These are phyloP conservation scores for Funneliformis geosporum DNA, from an alignment of 192 early-diverging fungal genomes.

Conservation along the genomic window DNA sequence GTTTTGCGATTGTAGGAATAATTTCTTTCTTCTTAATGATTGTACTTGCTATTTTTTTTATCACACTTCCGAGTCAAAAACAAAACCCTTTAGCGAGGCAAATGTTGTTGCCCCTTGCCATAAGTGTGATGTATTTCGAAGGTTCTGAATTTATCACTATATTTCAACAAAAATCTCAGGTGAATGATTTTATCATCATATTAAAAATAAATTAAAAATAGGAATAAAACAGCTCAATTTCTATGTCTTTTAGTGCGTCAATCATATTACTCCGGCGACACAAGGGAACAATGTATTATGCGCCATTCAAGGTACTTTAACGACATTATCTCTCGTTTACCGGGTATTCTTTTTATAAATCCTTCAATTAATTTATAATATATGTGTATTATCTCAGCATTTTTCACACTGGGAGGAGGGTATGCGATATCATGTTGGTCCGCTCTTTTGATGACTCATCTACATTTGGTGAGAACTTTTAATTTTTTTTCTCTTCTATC, in stretches of 20 bases:
- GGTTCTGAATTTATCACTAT: constrained; percentile 9
- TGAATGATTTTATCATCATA: background rate
- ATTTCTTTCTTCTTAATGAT: constrained; percentile 22
- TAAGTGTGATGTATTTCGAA: constrained; percentile 18
- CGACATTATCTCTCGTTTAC: background rate
- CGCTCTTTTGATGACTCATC: constrained; percentile 5
- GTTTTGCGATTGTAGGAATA: constrained; percentile 14
- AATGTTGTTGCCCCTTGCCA: constrained; percentile 19
- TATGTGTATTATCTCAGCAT: constrained; percentile 1
- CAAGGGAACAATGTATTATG: background rate
- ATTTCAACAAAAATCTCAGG: constrained; percentile 10
- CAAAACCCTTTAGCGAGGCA: constrained; percentile 5
- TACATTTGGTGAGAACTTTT: constrained; percentile 24
- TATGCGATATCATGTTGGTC: constrained; percentile 4
- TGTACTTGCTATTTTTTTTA: background rate
- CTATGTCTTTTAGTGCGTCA: background rate
- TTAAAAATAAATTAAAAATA: too few species aligned
- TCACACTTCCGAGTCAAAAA: constrained; percentile 16
- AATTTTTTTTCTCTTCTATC: background rate
- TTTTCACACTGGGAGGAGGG: constrained; percentile 3
- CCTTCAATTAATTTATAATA: background rate
- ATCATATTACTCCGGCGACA: background rate
- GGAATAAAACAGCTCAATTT: background rate
- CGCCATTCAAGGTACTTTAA: background rate
- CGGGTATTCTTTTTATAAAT: background rate